phyloP scores from a whole-genome alignment of 768 basidiomycete genomes.

The Saitozyma sp. region DNA sequence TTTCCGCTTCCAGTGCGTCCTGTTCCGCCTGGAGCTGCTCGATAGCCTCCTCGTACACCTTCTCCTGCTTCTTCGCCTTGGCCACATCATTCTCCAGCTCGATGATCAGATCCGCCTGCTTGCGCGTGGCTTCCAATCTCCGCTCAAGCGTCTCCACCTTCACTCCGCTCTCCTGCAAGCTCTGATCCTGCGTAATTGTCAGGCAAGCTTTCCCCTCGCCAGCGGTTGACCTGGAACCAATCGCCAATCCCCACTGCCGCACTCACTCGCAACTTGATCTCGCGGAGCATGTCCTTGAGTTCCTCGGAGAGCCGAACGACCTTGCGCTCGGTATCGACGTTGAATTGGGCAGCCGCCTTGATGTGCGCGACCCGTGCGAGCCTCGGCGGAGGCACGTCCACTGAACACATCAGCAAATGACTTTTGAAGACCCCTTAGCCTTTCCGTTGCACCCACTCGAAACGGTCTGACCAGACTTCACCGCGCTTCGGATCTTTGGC shows the following conservation, averaged over 20 bases:
- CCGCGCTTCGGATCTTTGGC: conserved; percentile 58
- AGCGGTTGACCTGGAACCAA: not conserved
- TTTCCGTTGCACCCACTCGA: not conserved
- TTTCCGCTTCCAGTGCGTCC: conserved; percentile 83
- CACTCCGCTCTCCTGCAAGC: conserved; percentile 79
- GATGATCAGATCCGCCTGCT: conserved; percentile 76
- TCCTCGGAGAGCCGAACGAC: conserved; percentile 83
- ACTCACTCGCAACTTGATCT: conserved; percentile 63
- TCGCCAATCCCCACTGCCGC: no score
- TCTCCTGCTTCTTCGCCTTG: conserved; percentile 82
- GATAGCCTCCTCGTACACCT: conserved; percentile 87
- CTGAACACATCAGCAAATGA: conserved; percentile 18
- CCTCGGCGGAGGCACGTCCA: conserved; percentile 75
- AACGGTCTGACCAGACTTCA: conserved; percentile 73
- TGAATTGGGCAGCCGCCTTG: conserved; percentile 76
- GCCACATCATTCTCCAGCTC: conserved; percentile 78
- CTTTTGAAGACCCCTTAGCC: not conserved
- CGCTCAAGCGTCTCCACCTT: conserved; percentile 96
- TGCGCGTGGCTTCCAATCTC: conserved; percentile 84
- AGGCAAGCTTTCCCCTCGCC: not conserved
- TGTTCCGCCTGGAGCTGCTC: conserved; percentile 88
- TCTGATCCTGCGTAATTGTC: conserved; percentile 68
- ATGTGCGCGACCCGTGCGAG: conserved; percentile 75
- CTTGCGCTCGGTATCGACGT: conserved; percentile 88
- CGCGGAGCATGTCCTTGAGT: conserved; percentile 80